Conservation (phyloP, 768 basidiomycete genomes). For the Baorangia bicolor region DNA sequence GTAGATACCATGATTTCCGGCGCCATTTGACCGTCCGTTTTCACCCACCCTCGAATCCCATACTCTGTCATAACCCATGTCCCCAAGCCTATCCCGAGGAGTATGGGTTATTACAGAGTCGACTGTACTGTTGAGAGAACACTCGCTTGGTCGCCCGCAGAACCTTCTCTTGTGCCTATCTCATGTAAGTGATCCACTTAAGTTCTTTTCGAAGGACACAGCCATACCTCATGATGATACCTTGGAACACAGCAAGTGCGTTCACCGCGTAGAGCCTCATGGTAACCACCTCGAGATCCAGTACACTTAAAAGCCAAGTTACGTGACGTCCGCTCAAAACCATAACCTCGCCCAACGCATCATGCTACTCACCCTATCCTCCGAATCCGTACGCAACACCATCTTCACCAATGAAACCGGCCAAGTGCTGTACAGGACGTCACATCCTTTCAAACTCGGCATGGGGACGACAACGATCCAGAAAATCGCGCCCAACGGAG, state of each 20-base stretch:
- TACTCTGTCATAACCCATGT: too few relatives aligned
- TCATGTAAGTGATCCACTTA: background rate
- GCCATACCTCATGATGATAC: background rate
- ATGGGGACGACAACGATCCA: slow-evolving; percentile 20
- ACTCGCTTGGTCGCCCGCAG: background rate
- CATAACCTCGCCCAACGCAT: background rate
- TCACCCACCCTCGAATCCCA: too few relatives aligned
- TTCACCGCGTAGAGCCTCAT: background rate
- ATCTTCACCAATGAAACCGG: slow-evolving; percentile 23
- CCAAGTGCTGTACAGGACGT: slow-evolving; percentile 26
- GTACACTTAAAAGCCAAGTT: background rate
- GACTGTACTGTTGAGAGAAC: background rate
- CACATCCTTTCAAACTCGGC: slow-evolving; percentile 8
- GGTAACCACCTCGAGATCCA: background rate
- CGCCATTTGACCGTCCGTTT: too few relatives aligned
- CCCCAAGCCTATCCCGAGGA: too few relatives aligned
- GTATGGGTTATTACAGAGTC: too few relatives aligned
- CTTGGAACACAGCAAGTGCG: background rate
- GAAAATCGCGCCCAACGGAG: slow-evolving; percentile 18
- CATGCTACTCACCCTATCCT: slow-evolving; percentile 24
- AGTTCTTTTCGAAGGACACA: background rate
- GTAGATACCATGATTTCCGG: too few relatives aligned
- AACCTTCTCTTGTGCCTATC: background rate
- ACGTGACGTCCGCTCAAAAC: background rate
- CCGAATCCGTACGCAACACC: slow-evolving; percentile 16